Evolutionary conservation across 2,329 filamentous ascomycete genomes (phyloP), one percentile per base, ranked within the genome.

Genomic region (Ophiostoma sp.): DNA sequence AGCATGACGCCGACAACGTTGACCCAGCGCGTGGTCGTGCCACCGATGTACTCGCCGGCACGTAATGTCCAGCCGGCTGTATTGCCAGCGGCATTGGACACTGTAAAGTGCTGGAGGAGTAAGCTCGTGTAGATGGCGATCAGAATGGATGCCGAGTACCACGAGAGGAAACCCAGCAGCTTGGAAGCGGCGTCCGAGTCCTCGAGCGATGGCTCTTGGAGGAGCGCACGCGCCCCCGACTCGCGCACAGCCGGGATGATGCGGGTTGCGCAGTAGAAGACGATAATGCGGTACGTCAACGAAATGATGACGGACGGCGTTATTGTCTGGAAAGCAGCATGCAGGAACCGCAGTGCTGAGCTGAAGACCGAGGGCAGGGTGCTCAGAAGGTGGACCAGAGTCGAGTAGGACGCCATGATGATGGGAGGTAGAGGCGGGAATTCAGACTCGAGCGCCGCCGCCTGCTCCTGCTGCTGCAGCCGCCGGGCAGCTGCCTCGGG

Each of bases 321-420:
- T 73, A 98, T 95, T 58, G 94, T 97, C 78, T 95, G 92, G 76
- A 98, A 91, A 36, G 95, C 95, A 11, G 94, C 93, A 69, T 93
- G 88, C 73, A 97, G 86, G 74, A 98, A 92, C 71, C 89, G 91
- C 74, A 96, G 89, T 0, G 89, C 90, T 0, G 92, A 93, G 77
- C 91, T 90, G 4, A 96, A 87, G 41, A 91, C 93, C 3, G 86
- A 89, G 2, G 92, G 94, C n/a, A 97, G 82, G 4, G 89, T 89
- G 68, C 91, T 90, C 49, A 98, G 82, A 64, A 93, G 86, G 73
- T 96, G 91, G 64, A 97, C 82, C 60, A 98, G 81, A 0, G 94
- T 97, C 40, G 93, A 94, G 79, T 97, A 98, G 6, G 93, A 97
- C 5, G 94, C 95, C 94, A 98, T 98, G 77, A 99, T 94, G 72